Evolutionary conservation across 1,139 yeast genomes (phyloP).

Genomic region (Taiozyma sp.): DNA sequence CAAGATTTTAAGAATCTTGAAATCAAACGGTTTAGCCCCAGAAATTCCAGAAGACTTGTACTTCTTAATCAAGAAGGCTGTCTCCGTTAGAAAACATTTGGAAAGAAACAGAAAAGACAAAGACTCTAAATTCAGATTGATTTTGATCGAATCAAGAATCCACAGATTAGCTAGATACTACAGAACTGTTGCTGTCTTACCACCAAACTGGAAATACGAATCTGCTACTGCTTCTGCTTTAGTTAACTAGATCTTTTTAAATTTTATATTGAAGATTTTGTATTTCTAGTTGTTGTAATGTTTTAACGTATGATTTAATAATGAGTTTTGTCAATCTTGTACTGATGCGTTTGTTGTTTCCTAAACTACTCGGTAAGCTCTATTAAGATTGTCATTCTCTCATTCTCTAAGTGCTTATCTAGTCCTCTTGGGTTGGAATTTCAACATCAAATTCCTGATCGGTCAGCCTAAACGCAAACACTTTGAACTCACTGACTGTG

Average conservation of each 20-base stretch:
- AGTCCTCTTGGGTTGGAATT: conserved; percentile 8
- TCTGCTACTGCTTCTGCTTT: conserved; percentile 99
- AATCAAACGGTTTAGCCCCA: conserved; percentile 99
- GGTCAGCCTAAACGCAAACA: conserved; percentile 17
- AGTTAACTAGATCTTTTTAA: conserved; percentile 61
- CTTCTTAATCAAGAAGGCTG: conserved; percentile 99
- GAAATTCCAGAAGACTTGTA: conserved; percentile 99
- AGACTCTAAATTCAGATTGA: conserved; percentile 99
- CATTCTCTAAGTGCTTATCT: not conserved
- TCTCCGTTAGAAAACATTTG: conserved; percentile 98
- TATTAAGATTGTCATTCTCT: no score
- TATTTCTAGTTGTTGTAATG: conserved; percentile 3
- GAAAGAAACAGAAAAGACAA: conserved; percentile 99
- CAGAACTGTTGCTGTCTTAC: conserved; percentile 98
- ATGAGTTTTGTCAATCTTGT: not conserved
- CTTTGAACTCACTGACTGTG: conserved; percentile 11
- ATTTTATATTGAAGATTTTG: conserved; percentile 5
- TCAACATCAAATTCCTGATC: conserved; percentile 16
- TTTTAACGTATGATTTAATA: not conserved
- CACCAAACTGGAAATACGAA: conserved; percentile 99
- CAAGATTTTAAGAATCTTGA: conserved; percentile 99
- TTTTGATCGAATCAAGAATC: conserved; percentile 99
- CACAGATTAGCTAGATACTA: conserved; percentile 99
- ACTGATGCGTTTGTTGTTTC: not conserved
- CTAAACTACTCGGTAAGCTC: not conserved